A percentile compares a stretch with the other conserved stretches of the same genome.
Evolutionary conservation across 148 eudicot species (phyloP).

Genomic region (Arctostaphylos glauca): DNA sequence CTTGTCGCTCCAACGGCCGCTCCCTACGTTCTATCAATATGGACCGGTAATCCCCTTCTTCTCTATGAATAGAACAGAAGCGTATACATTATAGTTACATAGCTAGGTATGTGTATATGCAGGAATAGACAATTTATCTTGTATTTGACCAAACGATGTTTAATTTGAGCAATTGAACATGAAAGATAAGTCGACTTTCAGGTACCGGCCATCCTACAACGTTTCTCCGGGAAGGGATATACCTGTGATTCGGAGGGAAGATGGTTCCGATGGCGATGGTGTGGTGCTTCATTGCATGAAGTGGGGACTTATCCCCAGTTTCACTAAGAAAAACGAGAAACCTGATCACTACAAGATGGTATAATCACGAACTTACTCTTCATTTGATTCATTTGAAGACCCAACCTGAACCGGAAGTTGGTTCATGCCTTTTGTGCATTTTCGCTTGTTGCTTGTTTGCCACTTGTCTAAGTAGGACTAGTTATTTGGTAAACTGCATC

Average conservation of each 20-base stretch:
- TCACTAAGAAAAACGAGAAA: conserved; percentile 85
- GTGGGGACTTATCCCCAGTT: conserved; percentile 97
- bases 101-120: neutral
- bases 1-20: conserved; percentile 53
- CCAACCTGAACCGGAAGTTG: neutral
- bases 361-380: neutral
- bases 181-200: conserved; percentile 20
- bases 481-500: neutral
- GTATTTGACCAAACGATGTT: neutral
- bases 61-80: neutral
- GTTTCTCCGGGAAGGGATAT: conserved; percentile 77
- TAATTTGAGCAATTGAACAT: neutral
- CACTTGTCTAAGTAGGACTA: neutral
- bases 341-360: conserved; percentile 94
- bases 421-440: neutral
- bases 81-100: neutral
- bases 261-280: conserved; percentile 39
- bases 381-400: neutral
- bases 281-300: conserved; percentile 85
- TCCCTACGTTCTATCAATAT: conserved; percentile 57
- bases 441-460: neutral
- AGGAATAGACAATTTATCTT: neutral
- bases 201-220: conserved; percentile 70
- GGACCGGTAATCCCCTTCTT: conserved; percentile 45
- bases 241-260: conserved; percentile 76